Base-by-base conservation (phyloP, 305 asterid genomes). In the Fraxinus velutina region DNA sequence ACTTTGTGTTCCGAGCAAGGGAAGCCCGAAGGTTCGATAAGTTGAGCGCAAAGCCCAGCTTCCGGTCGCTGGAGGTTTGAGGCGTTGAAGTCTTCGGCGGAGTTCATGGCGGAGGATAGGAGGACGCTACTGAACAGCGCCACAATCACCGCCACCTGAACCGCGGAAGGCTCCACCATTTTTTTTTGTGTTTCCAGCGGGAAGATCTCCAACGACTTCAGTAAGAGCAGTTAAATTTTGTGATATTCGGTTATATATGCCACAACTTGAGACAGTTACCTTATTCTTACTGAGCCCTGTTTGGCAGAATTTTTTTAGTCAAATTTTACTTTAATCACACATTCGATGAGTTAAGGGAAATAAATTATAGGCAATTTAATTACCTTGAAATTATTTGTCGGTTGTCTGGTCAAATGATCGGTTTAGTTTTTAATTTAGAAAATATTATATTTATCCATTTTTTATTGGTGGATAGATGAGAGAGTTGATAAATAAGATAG, bases 1-100 rank as follows among this genome's bases (percentile, higher is more conserved):
- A 95, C 99, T 17, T 79, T 83, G 90, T 95, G 95, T 76, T 95
- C 98, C 10, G 89, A 75, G 94, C 98, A 95, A 78, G 95, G 96
- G 88, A 86, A 92, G 78, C 99, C 99, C 71, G 85, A 71, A 78
- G 96, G 94, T 75, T 89, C 87, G 70, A 95, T 87, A 86, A 95
- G 87, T 81, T 83, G 50, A 71, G 91, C 85, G 80, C 98, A 94
- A 32, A 94, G 93, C 36, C 93, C 89, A 77, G 84, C 85, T 7
- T 84, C 55, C 9, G 89, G 82, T 72, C 80, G 87, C 70, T 81
- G 88, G 88, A 83, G 81, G 68, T 84, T 83, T 19, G 86, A 78
- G 78, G 66, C 80, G 79, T 81, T 83, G 86, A 86, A 76, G 68
- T 87, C 83, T 55, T 74, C 86, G 79, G 85, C 66, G 17, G 92